Base-by-base conservation (phyloP, 352 stramenopile genomes). In the Phytophthora kernoviae region DNA sequence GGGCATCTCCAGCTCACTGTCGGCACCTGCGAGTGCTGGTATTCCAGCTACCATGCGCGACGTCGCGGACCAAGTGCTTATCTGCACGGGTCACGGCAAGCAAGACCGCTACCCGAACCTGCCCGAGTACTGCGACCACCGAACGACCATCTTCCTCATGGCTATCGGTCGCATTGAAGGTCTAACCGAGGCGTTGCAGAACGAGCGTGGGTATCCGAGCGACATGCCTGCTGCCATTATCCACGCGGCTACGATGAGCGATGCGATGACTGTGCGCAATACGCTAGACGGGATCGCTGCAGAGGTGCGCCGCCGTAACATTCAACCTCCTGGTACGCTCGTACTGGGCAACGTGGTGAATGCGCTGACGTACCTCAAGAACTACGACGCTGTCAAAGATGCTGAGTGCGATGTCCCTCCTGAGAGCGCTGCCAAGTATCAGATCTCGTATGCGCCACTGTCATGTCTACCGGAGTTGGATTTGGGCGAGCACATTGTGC, bases 111-210 rank as follows among this genome's bases (percentile, higher is more conserved):
- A 84, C 50, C 90, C 90, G 5, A 94, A 98, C 69, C 79, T 99
- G 22, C 96, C 96, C 50, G 81, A 93, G 65, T 99, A 98, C 75
- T 96, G 98, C 71, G 77, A 88, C 53, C 89, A 98, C 73, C 93
- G 97, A 63, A 99, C 97, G 20, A 91, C 97, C 7, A 94, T 99
- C 20, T 98, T 99, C 79, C 81, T 99, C 58, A 99, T 99, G 97
- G 94, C 94, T 15, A 97, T 99, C 55, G 95, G 96, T 41, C 80
- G 97, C 43, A 75, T 99, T 27, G 66, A 94, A 34, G 77, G 93
- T 40, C 80, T 99, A 8, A 96, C 81, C 57, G 53, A 82, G 17
- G 84, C 83, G 36, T 68, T 98, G 15, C 73, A 95, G 32, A 48
- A 68, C 22, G 73, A 94, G 41, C 77, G 84, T 14, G 84, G 87